phyloP scores from a whole-genome alignment of 352 stramenopile genomes.

The Globisporangium takayamanum region DNA sequence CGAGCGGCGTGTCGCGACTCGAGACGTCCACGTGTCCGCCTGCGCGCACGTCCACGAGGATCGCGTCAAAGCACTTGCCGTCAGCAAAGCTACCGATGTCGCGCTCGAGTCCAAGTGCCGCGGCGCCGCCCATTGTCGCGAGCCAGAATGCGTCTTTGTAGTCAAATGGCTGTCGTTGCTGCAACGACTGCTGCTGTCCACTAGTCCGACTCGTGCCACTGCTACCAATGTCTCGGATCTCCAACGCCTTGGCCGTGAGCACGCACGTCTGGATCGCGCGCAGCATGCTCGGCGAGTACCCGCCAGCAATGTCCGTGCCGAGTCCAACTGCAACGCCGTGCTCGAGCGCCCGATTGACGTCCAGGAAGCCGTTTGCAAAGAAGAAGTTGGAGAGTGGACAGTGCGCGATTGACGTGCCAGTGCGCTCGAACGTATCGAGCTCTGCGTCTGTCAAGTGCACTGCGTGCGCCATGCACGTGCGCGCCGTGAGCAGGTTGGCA shows the following conservation, averaged over 20 bases:
- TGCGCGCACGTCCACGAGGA: slow-evolving; percentile 54
- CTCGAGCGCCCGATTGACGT: slow-evolving; percentile 44
- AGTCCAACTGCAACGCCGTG: slow-evolving; percentile 53
- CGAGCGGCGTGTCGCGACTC: slow-evolving; percentile 26
- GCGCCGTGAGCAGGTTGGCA: slow-evolving; percentile 53
- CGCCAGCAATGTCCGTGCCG: slow-evolving; percentile 88
- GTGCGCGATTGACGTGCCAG: slow-evolving; percentile 69
- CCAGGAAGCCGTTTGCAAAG: slow-evolving; percentile 69
- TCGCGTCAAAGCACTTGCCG: slow-evolving; percentile 82
- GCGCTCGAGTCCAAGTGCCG: slow-evolving; percentile 57
- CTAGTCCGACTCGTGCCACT: slow-evolving; percentile 1
- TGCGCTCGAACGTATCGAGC: slow-evolving; percentile 37
- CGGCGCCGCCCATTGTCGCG: slow-evolving; percentile 80
- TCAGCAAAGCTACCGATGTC: slow-evolving; percentile 73
- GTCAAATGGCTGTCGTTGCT: slow-evolving; percentile 27
- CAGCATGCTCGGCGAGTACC: slow-evolving; percentile 88
- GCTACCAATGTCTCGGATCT: slow-evolving; percentile 25
- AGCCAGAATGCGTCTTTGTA: slow-evolving; percentile 86
- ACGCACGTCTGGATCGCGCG: slow-evolving; percentile 77
- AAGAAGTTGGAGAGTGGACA: slow-evolving; percentile 92
- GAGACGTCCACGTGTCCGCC: slow-evolving; percentile 51
- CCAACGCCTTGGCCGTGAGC: slow-evolving; percentile 58
- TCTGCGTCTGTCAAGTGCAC: slow-evolving; percentile 73
- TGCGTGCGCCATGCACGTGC: slow-evolving; percentile 83
- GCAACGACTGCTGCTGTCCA: neutral